These are phyloP conservation scores for Monilinia vaccinii-corymbosi DNA, from an alignment of 2,329 filamentous ascomycete genomes.

Conservation along the genomic window DNA sequence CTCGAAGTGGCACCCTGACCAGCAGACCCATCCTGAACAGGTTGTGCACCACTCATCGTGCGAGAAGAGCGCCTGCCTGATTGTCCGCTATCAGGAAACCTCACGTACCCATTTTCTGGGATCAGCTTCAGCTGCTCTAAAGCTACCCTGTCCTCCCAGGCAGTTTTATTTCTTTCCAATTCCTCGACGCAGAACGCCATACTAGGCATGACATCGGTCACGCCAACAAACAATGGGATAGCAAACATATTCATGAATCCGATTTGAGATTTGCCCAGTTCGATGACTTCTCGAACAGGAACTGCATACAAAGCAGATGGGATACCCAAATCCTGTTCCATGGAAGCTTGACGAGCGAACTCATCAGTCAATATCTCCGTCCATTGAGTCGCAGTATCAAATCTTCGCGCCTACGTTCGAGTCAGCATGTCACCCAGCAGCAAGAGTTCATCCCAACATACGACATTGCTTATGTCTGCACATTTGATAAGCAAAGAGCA, in stretches of 20 bases:
- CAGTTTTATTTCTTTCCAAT: constrained; percentile 63
- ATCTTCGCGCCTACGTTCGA: constrained; percentile 62
- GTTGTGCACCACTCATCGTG: constrained; percentile 25
- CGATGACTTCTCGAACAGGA: constrained; percentile 73
- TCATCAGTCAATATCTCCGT: constrained; percentile 92
- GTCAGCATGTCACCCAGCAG: constrained; percentile 18
- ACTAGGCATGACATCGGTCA: constrained; percentile 75
- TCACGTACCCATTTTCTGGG: constrained; percentile 29
- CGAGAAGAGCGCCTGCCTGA: constrained; percentile 27
- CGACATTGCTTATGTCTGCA: constrained; percentile 96
- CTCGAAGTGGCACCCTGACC: constrained; percentile 14
- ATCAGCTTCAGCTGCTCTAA: constrained; percentile 42
- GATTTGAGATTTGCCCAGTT: constrained; percentile 79
- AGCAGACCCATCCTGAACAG: constrained; percentile 15
- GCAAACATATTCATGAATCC: constrained; percentile 97
- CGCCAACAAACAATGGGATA: constrained; percentile 79
- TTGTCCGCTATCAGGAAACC: constrained; percentile 27
- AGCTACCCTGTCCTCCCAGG: constrained; percentile 62
- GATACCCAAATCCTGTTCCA: constrained; percentile 84
- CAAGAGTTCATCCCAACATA: constrained; percentile 40
- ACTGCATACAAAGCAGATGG: constrained; percentile 78
- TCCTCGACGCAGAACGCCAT: constrained; percentile 80
- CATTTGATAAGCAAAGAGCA: constrained; percentile 95
- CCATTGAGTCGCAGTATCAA: constrained; percentile 77
- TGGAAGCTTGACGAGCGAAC: constrained; percentile 83